Base-by-base conservation (phyloP, 805 yeast genomes). In the Kluyveromyces wickerhamii region DNA sequence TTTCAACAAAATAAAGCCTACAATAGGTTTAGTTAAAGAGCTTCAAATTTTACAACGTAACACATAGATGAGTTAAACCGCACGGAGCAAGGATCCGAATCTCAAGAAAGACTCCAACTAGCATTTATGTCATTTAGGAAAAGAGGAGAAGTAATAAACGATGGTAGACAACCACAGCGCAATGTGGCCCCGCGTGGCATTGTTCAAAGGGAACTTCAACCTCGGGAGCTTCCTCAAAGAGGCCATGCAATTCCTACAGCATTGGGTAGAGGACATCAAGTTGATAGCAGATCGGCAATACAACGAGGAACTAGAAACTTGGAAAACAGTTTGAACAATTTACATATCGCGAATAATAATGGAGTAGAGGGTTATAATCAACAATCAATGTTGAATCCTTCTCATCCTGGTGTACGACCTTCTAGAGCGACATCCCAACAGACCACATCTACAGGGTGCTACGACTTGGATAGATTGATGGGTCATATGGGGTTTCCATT, bases 401-500 rank as follows among this genome's bases (percentile, higher is more conserved):
- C 36, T 12, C 60, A 77, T 52, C 78, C 78, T 0, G 87, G 82
- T 3, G 64, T 82, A 2, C 69, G 77, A 42, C 94, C 96, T 0
- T 87, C 96, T 0, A 62, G 79, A 2, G 53, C 56, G 0, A 79
- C 87, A 4, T 79, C 95, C 2, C 78, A 74, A 36, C 78, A 82
- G 0, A 74, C 87, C 1, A 68, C 80, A 1, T 84, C 96, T 1
- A 79, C 95, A 0, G 96, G 96, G 2, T 70, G 80, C 16, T 53
- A 67, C 6, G 88, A 85, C 50, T 56, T 89, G 15, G 97, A 89
- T 55, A 73, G 68, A 43, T 58, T 84, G 3, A 52, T 89, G 34
- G 73, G 71, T 1, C 97, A 89, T 56, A 80, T 74, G 37, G 98
- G 98, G 1, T 54, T 88, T 11, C 97, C 97, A 1, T 45, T 84